phyloP scores from a whole-genome alignment of 1,284 basidiomycete genomes.

The Irpex sp. region DNA sequence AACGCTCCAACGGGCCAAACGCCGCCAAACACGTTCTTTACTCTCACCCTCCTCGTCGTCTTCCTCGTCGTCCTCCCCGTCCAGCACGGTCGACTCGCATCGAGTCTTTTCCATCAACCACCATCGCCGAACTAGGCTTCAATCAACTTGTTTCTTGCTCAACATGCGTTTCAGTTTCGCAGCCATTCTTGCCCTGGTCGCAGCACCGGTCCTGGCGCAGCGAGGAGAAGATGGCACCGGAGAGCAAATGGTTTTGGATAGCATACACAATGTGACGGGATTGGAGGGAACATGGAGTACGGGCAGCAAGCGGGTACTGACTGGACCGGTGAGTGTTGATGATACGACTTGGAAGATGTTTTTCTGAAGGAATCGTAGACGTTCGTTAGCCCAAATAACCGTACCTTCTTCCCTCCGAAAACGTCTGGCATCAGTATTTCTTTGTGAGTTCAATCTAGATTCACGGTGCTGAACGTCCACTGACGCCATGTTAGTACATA shows the following conservation, averaged over 20 bases:
- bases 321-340: slow-evolving; percentile 73
- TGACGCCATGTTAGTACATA: slow-evolving; percentile 40
- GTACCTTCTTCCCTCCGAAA: slow-evolving; percentile 76
- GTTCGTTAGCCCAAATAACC: slow-evolving; percentile 80
- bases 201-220: slow-evolving; percentile 35
- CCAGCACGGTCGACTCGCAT: slow-evolving; percentile 13
- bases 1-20: slow-evolving; percentile 15
- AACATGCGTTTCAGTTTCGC: slow-evolving; percentile 29
- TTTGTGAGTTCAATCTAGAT: slow-evolving; percentile 57
- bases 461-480: neutral
- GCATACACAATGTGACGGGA: slow-evolving; percentile 56
- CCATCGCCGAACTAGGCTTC: slow-evolving; percentile 13
- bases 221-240: neutral
- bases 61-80: slow-evolving; percentile 16
- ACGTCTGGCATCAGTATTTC: slow-evolving; percentile 85
- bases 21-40: slow-evolving; percentile 28
- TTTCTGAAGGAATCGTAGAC: slow-evolving; percentile 39
- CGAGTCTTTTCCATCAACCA: slow-evolving; percentile 13
- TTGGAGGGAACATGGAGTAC: slow-evolving; percentile 85
- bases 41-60: slow-evolving; percentile 20
- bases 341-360: neutral
- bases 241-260: slow-evolving; percentile 27
- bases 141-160: neutral
- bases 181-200: slow-evolving; percentile 30
- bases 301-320: slow-evolving; percentile 70